Evolutionary conservation across 2,329 filamentous ascomycete genomes (phyloP).

Genomic region (Aspergillus puulaauensis): DNA sequence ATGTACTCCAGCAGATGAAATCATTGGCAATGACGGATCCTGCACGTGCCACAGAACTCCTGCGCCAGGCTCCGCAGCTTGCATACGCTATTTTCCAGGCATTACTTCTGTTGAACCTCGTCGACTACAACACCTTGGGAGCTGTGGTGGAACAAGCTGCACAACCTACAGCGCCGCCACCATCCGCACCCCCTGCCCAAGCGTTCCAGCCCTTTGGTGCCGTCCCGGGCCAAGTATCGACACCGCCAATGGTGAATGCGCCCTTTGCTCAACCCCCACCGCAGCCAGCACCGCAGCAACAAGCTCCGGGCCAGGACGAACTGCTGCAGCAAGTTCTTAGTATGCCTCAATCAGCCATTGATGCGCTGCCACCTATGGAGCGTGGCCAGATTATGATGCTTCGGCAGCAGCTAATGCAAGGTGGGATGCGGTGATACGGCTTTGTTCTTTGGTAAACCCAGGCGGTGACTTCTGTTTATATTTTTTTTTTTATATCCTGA

Average conservation of each 20-base stretch:
- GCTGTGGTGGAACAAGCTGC: conserved; percentile 70
- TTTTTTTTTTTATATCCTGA: not conserved
- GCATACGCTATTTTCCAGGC: conserved; percentile 95
- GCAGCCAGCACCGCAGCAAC: conserved; percentile 43
- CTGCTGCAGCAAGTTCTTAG: conserved; percentile 79
- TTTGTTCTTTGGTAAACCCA: conserved; percentile 4
- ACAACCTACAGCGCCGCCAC: conserved; percentile 41
- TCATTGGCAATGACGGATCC: conserved; percentile 79
- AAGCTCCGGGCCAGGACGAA: conserved; percentile 63
- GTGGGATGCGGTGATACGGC: conserved; percentile 33
- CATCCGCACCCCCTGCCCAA: conserved; percentile 27
- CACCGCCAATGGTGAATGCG: conserved; percentile 50
- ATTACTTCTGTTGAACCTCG: conserved; percentile 85
- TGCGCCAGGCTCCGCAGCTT: conserved; percentile 86
- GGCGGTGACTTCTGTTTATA: not conserved
- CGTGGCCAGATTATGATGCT: conserved; percentile 77
- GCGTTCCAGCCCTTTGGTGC: conserved; percentile 38
- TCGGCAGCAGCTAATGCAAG: conserved; percentile 60
- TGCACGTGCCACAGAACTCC: conserved; percentile 77
- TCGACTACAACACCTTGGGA: conserved; percentile 78
- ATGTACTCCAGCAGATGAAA: conserved; percentile 94
- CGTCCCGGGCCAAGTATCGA: conserved; percentile 49
- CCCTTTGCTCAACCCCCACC: conserved; percentile 47
- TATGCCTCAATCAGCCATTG: conserved; percentile 77
- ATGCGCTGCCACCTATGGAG: conserved; percentile 72